A percentile compares a stretch with the other conserved stretches of the same genome.
These are phyloP conservation scores for Colletotrichum simmondsii DNA, from an alignment of 2,329 filamentous ascomycete genomes.

Conservation along the genomic window DNA sequence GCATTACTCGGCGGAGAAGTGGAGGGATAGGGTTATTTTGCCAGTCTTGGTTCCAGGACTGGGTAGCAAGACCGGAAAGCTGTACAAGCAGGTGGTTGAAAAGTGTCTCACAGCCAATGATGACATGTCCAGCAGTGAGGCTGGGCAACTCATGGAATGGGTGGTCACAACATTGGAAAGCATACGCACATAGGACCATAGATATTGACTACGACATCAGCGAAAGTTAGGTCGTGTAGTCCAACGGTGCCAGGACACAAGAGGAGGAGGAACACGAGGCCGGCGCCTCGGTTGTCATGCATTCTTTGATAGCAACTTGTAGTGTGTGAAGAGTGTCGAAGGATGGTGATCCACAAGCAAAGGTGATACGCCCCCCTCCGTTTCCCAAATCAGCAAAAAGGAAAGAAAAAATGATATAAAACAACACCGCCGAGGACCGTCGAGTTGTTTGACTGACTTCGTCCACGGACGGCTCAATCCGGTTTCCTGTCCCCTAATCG, in stretches of 20 bases:
- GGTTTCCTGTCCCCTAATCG: conserved; percentile 27
- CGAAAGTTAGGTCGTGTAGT: background rate
- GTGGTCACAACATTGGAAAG: conserved; percentile 53
- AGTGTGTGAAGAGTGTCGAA: conserved; percentile 29
- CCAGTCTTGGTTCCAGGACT: conserved; percentile 52
- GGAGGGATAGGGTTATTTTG: conserved; percentile 54
- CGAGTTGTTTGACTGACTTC: conserved; percentile 1
- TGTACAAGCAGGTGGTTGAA: conserved; percentile 54
- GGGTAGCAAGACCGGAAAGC: conserved; percentile 52
- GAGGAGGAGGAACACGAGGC: conserved; percentile 8
- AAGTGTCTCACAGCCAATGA: conserved; percentile 49
- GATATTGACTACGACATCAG: background rate
- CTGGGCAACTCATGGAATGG: conserved; percentile 52
- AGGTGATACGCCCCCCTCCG: conserved; percentile 32
- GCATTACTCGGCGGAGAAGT: conserved; percentile 53
- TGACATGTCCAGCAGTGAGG: conserved; percentile 49
- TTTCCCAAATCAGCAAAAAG: conserved; percentile 22
- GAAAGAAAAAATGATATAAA: conserved; percentile 25
- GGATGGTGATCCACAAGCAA: conserved; percentile 34
- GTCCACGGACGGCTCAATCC: conserved; percentile 30
- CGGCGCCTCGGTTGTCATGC: conserved; percentile 24
- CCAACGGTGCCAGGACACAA: background rate
- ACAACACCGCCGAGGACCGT: conserved; percentile 18
- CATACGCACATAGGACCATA: conserved; percentile 42
- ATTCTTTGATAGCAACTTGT: conserved; percentile 35